These are phyloP conservation scores for Lipomyces mesembrius DNA, from an alignment of 805 yeast genomes.

Conservation along the genomic window DNA sequence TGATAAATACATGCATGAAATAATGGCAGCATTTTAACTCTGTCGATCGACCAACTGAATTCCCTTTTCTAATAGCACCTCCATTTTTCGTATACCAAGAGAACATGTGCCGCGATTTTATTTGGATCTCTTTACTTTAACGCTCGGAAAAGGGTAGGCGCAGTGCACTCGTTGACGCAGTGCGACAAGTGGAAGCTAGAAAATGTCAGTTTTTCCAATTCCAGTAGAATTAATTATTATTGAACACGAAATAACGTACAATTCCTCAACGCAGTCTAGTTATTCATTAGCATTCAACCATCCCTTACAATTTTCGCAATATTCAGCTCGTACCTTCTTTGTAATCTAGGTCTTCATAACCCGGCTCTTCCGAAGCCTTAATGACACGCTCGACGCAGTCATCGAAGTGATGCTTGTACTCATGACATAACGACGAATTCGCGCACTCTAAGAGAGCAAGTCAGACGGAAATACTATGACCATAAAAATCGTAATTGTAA, in stretches of 20 bases:
- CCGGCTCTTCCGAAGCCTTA: constrained; percentile 81
- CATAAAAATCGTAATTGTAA: constrained; percentile 32
- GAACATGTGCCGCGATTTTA: neutral
- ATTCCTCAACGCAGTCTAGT: constrained; percentile 92
- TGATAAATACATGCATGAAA: constrained; percentile 1
- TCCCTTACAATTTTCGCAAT: neutral
- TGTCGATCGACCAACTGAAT: neutral
- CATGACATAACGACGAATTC: constrained; percentile 67
- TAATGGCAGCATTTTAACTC: neutral
- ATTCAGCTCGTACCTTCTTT: constrained; percentile 60
- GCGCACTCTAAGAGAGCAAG: constrained; percentile 59
- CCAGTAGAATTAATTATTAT: too few relatives aligned
- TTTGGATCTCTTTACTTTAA: constrained; percentile 41
- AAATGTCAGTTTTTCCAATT: neutral
- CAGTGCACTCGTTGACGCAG: constrained; percentile 71
- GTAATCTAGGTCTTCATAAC: constrained; percentile 74
- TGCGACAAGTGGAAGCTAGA: constrained; percentile 85
- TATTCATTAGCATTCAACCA: constrained; percentile 8
- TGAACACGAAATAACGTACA: constrained; percentile 44
- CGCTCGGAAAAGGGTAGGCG: constrained; percentile 39
- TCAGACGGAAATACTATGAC: constrained; percentile 19
- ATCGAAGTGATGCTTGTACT: constrained; percentile 82
- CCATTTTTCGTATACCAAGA: neutral
- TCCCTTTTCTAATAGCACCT: neutral
- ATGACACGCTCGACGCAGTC: constrained; percentile 97